Base-by-base conservation (phyloP, 805 yeast species). In the Candida incommunis region DNA sequence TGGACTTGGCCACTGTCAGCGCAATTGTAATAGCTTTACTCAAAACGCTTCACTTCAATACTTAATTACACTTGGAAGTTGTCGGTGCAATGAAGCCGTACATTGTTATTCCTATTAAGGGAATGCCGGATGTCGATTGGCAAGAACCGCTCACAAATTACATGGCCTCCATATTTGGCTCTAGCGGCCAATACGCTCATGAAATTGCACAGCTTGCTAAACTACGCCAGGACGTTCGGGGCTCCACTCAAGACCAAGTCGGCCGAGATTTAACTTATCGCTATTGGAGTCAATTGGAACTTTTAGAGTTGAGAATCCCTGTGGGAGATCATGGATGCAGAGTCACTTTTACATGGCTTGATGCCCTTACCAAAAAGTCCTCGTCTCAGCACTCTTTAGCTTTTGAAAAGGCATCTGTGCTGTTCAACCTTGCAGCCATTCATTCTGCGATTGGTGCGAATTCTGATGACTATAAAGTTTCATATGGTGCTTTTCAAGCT, bases 351-450 rank as follows among this genome's bases (percentile, higher is more conserved):
- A 70, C 76, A 0, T 90, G 97, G 97, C 46, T 44, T 3, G 95
- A 88, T 57, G 80, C 92, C 3, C 83, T 78, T 55, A 64, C 65
- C 4, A 51, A 53, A 13, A 42, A 66, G 1, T 48, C 63, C 0
- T 62, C 67, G 48, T 68, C 81, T n/a, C 96, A 88, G 58, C 74
- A 74, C 54, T 80, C 95, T 0, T 55, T 84, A 40, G 86, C 95
- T 0, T 87, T 84, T 57, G 98, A 90, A 56, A 90, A 90, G 63
- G 95, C 96, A 0, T 75, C 82, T 22, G 66, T 81, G 2, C 67
- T 92, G 44, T 90, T 80, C 69, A 88, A 88, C 56, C 63, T 88
- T 44, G 96, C 78, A 1, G 71, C 84, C 0, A 54, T 78, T 2
- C 63, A 80, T 47, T 72, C 82, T 2, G 67, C 71, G 45, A 64